These are phyloP conservation scores for Colletotrichum eremochloae DNA, from an alignment of 2,329 filamentous ascomycete genomes.

Conservation along the genomic window DNA sequence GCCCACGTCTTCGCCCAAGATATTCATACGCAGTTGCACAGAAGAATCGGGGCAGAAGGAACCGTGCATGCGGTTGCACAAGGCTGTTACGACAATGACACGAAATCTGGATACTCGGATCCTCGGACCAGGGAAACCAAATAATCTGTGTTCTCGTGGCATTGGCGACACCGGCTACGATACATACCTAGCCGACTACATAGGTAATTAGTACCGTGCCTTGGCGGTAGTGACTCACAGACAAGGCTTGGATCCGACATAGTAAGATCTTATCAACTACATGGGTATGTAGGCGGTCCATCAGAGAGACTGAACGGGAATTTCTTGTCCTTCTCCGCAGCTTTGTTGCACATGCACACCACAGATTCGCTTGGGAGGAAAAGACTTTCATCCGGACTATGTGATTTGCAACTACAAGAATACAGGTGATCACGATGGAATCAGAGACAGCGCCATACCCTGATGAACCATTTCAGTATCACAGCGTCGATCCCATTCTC, in stretches of 20 bases:
- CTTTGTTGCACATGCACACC: background rate
- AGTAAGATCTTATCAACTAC: background rate
- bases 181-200: background rate
- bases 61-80: background rate
- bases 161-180: background rate
- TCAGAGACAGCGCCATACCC: slow-evolving; percentile 18
- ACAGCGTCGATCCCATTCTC: slow-evolving; percentile 36
- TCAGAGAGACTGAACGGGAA: slow-evolving; percentile 12
- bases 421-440: background rate
- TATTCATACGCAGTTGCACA: background rate
- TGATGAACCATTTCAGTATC: slow-evolving; percentile 28
- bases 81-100: background rate
- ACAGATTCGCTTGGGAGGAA: background rate
- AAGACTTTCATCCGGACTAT: slow-evolving; percentile 20
- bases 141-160: background rate
- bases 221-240: background rate
- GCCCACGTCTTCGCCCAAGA: background rate
- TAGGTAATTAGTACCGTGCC: no score
- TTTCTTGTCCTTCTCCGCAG: slow-evolving; percentile 18
- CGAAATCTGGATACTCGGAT: background rate
- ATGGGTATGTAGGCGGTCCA: slow-evolving; percentile 16
- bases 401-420: slow-evolving; percentile 9
- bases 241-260: slow-evolving; percentile 15
- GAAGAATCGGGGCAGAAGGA: background rate
- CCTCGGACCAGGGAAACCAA: background rate